A percentile compares a stretch with the other conserved stretches of the same genome.
These are phyloP conservation scores for Macadamia tetraphylla DNA, from an alignment of 164 flowering plant species.

Conservation along the genomic window DNA sequence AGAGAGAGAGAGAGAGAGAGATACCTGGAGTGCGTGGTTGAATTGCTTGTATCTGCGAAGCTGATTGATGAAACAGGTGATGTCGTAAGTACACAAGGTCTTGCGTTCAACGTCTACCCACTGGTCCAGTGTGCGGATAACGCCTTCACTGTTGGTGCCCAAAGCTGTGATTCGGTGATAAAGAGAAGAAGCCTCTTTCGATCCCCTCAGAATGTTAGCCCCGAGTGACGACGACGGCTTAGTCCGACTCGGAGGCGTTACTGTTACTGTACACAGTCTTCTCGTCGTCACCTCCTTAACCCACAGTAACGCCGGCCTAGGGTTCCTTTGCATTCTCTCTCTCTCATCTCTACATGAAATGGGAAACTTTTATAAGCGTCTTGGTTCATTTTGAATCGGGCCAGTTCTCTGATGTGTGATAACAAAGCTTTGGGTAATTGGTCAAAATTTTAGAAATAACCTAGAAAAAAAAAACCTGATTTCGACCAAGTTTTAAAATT, in stretches of 20 bases:
- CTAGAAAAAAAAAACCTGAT: no score
- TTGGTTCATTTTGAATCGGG: no score
- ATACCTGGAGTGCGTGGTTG: slow-evolving; percentile 60
- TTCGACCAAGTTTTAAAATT: no score
- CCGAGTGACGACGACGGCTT: not conserved
- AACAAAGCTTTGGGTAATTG: no score
- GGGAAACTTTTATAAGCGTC: no score
- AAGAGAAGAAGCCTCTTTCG: slow-evolving; percentile 6
- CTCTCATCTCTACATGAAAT: no score
- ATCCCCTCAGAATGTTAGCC: not conserved
- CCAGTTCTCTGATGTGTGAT: no score
- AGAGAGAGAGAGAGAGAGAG: not conserved
- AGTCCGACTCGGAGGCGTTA: not conserved
- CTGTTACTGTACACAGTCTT: slow-evolving; percentile 4
- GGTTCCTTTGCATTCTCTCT: no score
- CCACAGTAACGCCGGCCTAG: no score
- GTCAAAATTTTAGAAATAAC: no score
- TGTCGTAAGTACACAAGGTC: slow-evolving; percentile 24
- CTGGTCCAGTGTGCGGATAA: slow-evolving; percentile 29
- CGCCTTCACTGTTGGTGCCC: slow-evolving; percentile 27
- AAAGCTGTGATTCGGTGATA: slow-evolving; percentile 42
- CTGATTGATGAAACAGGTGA: slow-evolving; percentile 32
- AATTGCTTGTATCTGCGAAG: slow-evolving; percentile 47
- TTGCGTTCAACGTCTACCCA: slow-evolving; percentile 37
- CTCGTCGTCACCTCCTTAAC: not conserved